Evolutionary conservation across 139 green algal genomes (phyloP).

Genomic region (Picochlorum costavermella): DNA sequence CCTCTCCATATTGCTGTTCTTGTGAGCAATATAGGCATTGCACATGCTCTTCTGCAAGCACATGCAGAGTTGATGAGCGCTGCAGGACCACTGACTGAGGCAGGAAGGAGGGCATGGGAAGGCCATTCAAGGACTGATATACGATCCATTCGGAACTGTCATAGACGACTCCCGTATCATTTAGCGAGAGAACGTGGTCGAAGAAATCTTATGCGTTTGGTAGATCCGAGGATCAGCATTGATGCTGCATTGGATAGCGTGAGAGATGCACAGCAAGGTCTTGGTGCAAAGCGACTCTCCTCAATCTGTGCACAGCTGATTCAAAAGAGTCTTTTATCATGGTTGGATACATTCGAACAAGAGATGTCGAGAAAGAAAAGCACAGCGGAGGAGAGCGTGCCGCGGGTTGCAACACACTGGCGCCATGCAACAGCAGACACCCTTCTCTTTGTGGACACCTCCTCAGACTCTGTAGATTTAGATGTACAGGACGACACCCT

Average conservation of each 20-base stretch:
- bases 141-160: slow-evolving; percentile 35
- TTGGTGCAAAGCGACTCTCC: slow-evolving; percentile 39
- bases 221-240: slow-evolving; percentile 43
- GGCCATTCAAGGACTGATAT: slow-evolving; percentile 42
- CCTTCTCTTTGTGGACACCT: not conserved
- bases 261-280: slow-evolving; percentile 30
- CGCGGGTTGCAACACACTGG: not conserved
- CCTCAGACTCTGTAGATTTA: too few species aligned
- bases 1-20: slow-evolving; percentile 45
- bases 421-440: not conserved
- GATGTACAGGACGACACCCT: too few species aligned
- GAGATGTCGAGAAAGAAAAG: slow-evolving; percentile 4
- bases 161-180: slow-evolving; percentile 47
- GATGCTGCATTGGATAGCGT: slow-evolving; percentile 37
- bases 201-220: slow-evolving; percentile 24
- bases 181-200: slow-evolving; percentile 33
- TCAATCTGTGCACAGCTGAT: slow-evolving; percentile 36
- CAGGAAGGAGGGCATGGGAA: slow-evolving; percentile 37
- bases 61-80: slow-evolving; percentile 31
- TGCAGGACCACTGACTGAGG: slow-evolving; percentile 22
- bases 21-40: slow-evolving; percentile 26
- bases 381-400: not conserved
- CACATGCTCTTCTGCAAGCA: slow-evolving; percentile 43
- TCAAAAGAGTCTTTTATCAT: slow-evolving; percentile 37
- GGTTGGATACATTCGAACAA: slow-evolving; percentile 34